Base-by-base conservation (phyloP, 2,329 filamentous ascomycete genomes). In the Elsinoe perseae region DNA sequence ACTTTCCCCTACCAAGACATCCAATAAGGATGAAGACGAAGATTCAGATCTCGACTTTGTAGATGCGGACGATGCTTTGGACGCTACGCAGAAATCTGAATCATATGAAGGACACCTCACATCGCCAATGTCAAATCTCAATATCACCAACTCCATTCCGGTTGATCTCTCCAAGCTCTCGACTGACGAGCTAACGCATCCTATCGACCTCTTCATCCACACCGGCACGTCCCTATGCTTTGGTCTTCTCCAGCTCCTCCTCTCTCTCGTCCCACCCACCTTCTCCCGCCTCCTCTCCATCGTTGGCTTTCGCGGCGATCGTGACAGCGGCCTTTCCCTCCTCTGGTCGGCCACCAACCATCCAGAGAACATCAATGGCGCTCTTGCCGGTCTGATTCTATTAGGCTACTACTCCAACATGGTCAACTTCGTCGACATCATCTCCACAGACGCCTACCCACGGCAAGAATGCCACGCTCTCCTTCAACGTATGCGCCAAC, bases 261-360 rank as follows among this genome's bases (percentile, higher is more conserved):
- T 97, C n/a, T 95, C 89, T 10, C 86, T 97, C 74, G 84, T 97
- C 0, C 95, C 93, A 0, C 93, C 93, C 0, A 83, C 91, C 0
- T 95, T 97, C 69, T 86, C 82, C n/a, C 86, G 83, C 56, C 80
- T 98, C 1, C 77, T 97, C 3, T 88, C 85, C 58, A 85, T 97
- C 40, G 86, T 96, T 27, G 93, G 93, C 1, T 97, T 97, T 73
- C 84, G 82, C 59, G 93, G 93, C 28, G 91, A 97, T 68, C 85
- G 91, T 42, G 83, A 89, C 60, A 80, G 85, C 36, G 93, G 91
- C 8, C 78, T 96, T 28, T 77, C 80, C 36, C 86, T 96, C 81
- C 81, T 98, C 3, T 98, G 93, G 93, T 84, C 88, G 67, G 88
- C 89, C 10, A 90, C 89, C 20, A 83, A 84, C 50, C 93, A 91